These are phyloP conservation scores for Leucosporidium scottii DNA, from an alignment of 768 basidiomycete species.

Conservation along the genomic window DNA sequence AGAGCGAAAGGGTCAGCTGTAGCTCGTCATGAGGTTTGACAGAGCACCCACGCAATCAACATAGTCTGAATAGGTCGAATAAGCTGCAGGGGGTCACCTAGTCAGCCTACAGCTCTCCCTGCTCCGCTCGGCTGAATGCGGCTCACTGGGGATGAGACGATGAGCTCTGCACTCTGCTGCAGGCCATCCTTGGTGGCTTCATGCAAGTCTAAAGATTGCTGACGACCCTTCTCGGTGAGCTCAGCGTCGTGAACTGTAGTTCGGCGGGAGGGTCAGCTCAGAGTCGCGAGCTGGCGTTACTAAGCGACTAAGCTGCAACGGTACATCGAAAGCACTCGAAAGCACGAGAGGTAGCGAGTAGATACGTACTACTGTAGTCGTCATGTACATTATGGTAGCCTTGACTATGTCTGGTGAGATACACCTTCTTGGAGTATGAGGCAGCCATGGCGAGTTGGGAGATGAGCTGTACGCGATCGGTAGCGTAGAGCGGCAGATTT, in stretches of 20 bases:
- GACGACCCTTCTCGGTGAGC: constrained; percentile 38
- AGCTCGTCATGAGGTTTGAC: constrained; percentile 7
- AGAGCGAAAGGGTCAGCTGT: constrained; percentile 39
- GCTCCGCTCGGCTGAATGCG: too few relatives aligned
- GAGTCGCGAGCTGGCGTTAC: background rate
- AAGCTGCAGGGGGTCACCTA: too few relatives aligned
- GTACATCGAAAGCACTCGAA: too few relatives aligned
- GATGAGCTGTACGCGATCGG: too few relatives aligned
- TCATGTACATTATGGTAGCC: background rate
- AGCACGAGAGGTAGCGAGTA: too few relatives aligned
- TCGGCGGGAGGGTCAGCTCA: background rate
- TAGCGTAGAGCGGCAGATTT: too few relatives aligned
- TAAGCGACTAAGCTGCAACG: background rate
- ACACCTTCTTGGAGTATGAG: too few relatives aligned
- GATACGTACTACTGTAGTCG: too few relatives aligned
- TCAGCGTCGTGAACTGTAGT: constrained; percentile 38
- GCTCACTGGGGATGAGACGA: background rate
- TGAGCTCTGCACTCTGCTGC: background rate
- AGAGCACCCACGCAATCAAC: background rate
- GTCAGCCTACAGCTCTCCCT: too few relatives aligned
- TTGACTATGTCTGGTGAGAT: background rate
- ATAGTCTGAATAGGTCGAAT: background rate
- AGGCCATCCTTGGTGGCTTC: constrained; percentile 4
- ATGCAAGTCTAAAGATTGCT: constrained; percentile 37
- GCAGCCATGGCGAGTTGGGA: too few relatives aligned